phyloP scores from a whole-genome alignment of 768 basidiomycete species.

The Terana coerulea region DNA sequence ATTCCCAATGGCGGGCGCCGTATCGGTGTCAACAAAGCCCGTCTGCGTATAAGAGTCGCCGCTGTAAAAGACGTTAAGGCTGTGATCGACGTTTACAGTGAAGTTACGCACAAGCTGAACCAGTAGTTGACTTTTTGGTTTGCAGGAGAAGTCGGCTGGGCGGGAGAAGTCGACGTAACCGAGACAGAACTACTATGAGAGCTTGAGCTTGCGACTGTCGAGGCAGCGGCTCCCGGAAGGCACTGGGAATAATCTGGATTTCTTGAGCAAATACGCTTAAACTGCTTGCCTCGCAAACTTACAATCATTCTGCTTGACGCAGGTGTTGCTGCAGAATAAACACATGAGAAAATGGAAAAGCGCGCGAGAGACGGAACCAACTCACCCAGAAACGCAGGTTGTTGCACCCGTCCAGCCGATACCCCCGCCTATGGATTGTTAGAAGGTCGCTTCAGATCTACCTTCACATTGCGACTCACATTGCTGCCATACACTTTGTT shows the following conservation, averaged over 20 bases:
- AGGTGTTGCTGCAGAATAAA: constrained; percentile 17
- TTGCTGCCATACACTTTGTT: constrained; percentile 9
- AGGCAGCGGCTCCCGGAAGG: constrained; percentile 23
- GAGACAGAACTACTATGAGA: constrained; percentile 18
- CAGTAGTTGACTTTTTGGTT: constrained; percentile 37
- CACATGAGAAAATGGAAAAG: background rate
- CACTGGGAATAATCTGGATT: constrained; percentile 39
- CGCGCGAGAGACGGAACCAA: background rate
- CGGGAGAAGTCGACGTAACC: constrained; percentile 12
- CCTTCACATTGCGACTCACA: constrained; percentile 2
- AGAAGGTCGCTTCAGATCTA: background rate
- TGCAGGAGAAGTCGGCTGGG: constrained; percentile 9
- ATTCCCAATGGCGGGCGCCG: constrained; percentile 42
- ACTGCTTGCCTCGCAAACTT: background rate
- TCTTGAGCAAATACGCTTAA: background rate
- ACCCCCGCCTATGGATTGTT: constrained; percentile 22
- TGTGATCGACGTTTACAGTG: too few relatives aligned
- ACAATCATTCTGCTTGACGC: constrained; percentile 29
- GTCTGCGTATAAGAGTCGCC: constrained; percentile 62
- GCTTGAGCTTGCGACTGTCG: background rate
- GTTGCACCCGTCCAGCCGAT: constrained; percentile 40
- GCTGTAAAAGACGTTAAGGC: constrained; percentile 24
- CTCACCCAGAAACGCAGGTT: constrained; percentile 38
- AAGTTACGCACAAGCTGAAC: constrained; percentile 50
- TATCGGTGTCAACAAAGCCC: constrained; percentile 39